These are phyloP conservation scores for Aspergillus panamensis DNA, from an alignment of 495 filamentous ascomycete genomes.

Conservation along the genomic window DNA sequence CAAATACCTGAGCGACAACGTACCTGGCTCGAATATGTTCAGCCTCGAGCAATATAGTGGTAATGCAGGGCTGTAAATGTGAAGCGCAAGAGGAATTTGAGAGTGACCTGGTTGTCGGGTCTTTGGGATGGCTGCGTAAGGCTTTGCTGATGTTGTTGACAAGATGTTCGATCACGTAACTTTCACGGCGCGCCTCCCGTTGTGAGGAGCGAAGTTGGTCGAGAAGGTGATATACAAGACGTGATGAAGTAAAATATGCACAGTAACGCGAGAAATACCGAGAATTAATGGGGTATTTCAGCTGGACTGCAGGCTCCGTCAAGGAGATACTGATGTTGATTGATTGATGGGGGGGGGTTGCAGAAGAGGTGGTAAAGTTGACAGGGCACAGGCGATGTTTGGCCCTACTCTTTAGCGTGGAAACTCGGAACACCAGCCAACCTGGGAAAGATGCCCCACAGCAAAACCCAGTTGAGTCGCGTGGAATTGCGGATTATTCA, in stretches of 20 bases:
- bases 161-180: constrained; percentile 24
- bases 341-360: constrained; percentile 22
- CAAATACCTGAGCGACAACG: constrained; percentile 39
- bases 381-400: constrained; percentile 47
- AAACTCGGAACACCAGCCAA: constrained; percentile 29
- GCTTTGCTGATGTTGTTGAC: constrained; percentile 29
- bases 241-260: constrained; percentile 13
- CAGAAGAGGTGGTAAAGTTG: constrained; percentile 39
- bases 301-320: constrained; percentile 1
- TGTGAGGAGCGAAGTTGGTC: constrained; percentile 6
- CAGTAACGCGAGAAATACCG: constrained; percentile 23
- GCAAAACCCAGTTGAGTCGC: constrained; percentile 34
- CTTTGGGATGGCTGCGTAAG: constrained; percentile 24
- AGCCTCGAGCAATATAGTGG: constrained; percentile 22
- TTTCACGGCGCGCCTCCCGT: constrained; percentile 25
- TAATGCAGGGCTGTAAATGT: constrained; percentile 27
- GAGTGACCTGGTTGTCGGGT: constrained; percentile 16
- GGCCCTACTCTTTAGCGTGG: constrained; percentile 50
- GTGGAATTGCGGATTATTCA: constrained; percentile 28
- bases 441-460: constrained; percentile 42
- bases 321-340: constrained; percentile 6
- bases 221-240: constrained; percentile 13
- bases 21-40: constrained; percentile 44
- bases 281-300: constrained; percentile 1
- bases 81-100: constrained; percentile 19